These are phyloP conservation scores for Gracilaria caudata DNA, from an alignment of 23 red algal species.

Conservation along the genomic window DNA sequence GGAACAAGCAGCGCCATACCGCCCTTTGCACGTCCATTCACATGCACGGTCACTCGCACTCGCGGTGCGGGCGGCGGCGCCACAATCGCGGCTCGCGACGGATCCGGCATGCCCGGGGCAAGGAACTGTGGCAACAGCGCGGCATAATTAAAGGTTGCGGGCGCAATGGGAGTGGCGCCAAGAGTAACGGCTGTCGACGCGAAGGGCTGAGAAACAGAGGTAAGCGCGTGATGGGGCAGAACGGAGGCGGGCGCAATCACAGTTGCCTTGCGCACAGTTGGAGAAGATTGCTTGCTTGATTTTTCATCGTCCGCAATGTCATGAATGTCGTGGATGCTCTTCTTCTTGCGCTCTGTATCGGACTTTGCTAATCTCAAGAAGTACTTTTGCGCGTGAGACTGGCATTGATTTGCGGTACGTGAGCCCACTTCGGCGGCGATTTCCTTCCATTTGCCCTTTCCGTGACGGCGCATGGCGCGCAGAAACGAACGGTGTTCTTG, in stretches of 20 bases:
- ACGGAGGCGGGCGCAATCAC: conserved; percentile 23
- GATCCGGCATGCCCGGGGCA: background rate
- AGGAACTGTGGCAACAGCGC: conserved; percentile 41
- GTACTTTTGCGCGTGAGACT: conserved; percentile 98
- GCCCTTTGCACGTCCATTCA: conserved; percentile 48
- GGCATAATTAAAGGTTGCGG: conserved; percentile 26
- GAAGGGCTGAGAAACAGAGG: background rate
- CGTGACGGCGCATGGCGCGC: conserved; percentile 66
- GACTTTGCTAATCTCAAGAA: conserved; percentile 71
- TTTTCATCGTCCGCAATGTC: conserved; percentile 13
- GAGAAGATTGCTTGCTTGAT: background rate
- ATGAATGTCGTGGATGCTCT: conserved; percentile 71
- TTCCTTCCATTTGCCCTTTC: conserved; percentile 93
- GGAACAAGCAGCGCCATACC: conserved; percentile 72
- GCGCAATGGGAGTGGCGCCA: background rate
- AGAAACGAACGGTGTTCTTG: conserved; percentile 91
- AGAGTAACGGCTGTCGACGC: background rate
- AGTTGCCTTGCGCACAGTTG: background rate
- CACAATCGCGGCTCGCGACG: conserved; percentile 26
- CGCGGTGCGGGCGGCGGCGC: conserved; percentile 30
- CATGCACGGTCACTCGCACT: conserved; percentile 74
- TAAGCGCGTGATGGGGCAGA: background rate
- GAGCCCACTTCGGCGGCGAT: conserved; percentile 91
- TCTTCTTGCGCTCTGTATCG: conserved; percentile 62
- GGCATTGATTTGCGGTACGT: conserved; percentile 87